phyloP scores from a whole-genome alignment of 176 grass and related monocot species.

The Oryza punctata region DNA sequence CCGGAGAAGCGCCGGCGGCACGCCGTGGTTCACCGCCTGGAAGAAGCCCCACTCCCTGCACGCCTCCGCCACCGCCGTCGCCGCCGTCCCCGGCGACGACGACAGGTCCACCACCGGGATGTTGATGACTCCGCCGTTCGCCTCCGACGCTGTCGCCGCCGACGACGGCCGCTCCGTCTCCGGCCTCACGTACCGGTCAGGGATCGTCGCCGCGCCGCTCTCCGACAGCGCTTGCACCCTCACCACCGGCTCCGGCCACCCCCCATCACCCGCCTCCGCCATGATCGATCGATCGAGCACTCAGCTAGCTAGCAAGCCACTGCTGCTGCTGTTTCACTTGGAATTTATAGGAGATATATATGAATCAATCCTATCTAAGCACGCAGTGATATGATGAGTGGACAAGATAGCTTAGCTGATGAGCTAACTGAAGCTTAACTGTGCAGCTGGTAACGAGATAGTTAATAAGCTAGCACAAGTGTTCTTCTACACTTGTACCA shows the following conservation, averaged over 20 bases:
- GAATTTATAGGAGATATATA: too few species aligned
- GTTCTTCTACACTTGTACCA: neutral
- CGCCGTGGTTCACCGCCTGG: conserved; percentile 89
- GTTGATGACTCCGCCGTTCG: neutral
- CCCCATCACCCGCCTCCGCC: conserved; percentile 11
- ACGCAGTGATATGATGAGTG: neutral
- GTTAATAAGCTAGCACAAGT: neutral
- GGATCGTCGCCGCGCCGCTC: conserved; percentile 50
- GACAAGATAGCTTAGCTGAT: neutral
- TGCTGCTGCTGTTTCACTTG: neutral
- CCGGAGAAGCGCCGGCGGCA: conserved; percentile 42
- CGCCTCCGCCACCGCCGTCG: conserved; percentile 49
- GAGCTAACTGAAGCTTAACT: neutral
- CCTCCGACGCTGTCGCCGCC: neutral
- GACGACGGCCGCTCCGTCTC: conserved; percentile 41
- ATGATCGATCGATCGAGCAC: neutral
- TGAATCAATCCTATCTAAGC: neutral
- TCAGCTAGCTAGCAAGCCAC: neutral
- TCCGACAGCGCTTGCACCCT: conserved; percentile 80
- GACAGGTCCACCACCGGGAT: conserved; percentile 80
- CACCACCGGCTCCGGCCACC: conserved; percentile 84
- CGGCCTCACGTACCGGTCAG: conserved; percentile 65
- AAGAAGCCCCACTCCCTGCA: conserved; percentile 92
- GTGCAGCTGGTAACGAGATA: neutral
- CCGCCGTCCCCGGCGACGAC: conserved; percentile 4